Base-by-base conservation (phyloP, 495 filamentous ascomycete species). In the Penicillium longicatenatum region DNA sequence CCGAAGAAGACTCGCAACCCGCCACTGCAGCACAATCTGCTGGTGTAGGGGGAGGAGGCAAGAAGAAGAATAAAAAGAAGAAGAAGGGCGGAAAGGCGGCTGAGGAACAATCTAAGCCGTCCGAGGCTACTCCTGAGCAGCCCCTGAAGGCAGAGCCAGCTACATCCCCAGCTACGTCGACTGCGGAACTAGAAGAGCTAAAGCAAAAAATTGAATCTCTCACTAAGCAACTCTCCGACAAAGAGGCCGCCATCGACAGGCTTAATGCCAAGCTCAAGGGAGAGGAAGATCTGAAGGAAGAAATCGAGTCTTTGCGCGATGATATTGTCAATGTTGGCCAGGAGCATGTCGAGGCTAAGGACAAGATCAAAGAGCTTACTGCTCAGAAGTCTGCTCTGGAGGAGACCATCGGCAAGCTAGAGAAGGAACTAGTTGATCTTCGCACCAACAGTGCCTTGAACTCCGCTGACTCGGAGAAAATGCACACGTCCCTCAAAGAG, bases 41-140 rank as follows among this genome's bases (percentile, higher is more conserved):
- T 35, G 33, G 62, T 50, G 62, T 64, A 31, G 50, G 49, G 26
- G 50, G 49, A 6, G 67, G 55, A 6, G 65, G 63, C 3, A 91
- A 88, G 70, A 94, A 92, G 77, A 96, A 90, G 67, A 94, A 89
- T 47, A 90, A 86, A 50, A 94, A 93, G 70, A 96, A 93, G 79
- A 96, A 94, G 81, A 96, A 91, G 79, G 86, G 84, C 39, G 84
- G 80, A 16, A 86, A 83, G 50, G 77, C 71, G 45, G 52, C 70
- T 6, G 66, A 75, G n/a, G 75, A 81, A 54, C 49, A 76, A 4
- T 58, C 59, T 17, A 72, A 78, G 54, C 65, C 72, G n/a, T 49
- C 64, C 14, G 67, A 71, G 26, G 46, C 60, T 24, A 52, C 64
- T 12, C 49, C 61, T 4, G 57, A 63, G 12, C 45, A 68, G 49